phyloP scores from a whole-genome alignment of 176 grass and related monocot genomes.

The Bonia amplexicaulis region DNA sequence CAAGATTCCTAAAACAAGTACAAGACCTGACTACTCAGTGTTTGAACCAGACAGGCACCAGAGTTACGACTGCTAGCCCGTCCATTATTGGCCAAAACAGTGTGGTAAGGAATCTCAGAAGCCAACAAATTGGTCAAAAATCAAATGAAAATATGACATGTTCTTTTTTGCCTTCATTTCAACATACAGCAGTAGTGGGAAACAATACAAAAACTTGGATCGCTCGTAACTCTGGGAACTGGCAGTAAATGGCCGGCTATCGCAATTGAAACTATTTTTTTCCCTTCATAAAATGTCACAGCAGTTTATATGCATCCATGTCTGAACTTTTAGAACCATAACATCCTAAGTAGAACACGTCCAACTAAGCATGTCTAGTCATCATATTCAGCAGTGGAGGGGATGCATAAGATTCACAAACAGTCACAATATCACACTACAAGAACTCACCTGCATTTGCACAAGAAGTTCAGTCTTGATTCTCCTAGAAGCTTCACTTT shows the following conservation, averaged over 20 bases:
- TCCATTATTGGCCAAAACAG: not conserved
- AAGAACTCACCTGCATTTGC: constrained; percentile 79
- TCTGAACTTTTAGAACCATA: not conserved
- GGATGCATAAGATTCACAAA: not conserved
- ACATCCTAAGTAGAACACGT: not conserved
- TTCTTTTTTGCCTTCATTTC: not conserved
- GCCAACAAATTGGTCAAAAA: not conserved
- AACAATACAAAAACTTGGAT: not conserved
- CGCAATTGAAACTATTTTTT: not conserved
- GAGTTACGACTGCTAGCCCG: not conserved
- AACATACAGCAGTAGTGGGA: not conserved
- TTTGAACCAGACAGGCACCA: not conserved
- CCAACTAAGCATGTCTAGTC: not conserved
- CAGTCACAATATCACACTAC: not conserved
- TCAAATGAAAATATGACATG: not conserved
- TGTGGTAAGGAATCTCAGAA: not conserved
- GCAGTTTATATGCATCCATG: not conserved
- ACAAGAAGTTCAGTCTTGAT: constrained; percentile 99
- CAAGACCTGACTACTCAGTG: not conserved
- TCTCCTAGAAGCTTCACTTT: constrained; percentile 95
- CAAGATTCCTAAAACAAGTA: not conserved
- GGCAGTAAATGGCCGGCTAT: not conserved
- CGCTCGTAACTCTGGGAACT: not conserved
- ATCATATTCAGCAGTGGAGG: not conserved
- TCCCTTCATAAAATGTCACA: not conserved